Conservation (phyloP, 2,329 filamentous ascomycete species). For the Knoxdaviesia proteae region DNA sequence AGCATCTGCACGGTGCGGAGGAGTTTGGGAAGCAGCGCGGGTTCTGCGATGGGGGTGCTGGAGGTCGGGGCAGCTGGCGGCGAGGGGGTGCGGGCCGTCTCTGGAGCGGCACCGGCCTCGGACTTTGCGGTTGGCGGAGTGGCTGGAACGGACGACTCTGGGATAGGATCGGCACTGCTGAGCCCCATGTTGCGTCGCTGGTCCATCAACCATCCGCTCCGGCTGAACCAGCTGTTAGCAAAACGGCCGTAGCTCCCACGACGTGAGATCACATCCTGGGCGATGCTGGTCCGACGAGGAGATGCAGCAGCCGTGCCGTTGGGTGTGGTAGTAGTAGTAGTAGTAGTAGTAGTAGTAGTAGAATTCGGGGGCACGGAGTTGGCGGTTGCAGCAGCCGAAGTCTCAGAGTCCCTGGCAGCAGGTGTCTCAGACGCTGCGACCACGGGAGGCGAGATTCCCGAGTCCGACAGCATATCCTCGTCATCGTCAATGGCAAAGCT, state of each 20-base stretch:
- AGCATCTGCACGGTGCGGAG: constrained; percentile 67
- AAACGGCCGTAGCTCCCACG: constrained; percentile 77
- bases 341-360: too few species aligned
- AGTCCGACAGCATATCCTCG: too few species aligned
- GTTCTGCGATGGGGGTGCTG: constrained; percentile 6
- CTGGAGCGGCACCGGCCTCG: constrained; percentile 5
- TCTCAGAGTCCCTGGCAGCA: too few species aligned
- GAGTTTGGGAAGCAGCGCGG: constrained; percentile 57
- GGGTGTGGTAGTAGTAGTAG: too few species aligned
- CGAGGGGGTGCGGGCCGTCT: constrained; percentile 9
- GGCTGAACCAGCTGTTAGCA: constrained; percentile 78
- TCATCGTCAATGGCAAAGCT: too few species aligned
- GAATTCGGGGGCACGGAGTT: too few species aligned
- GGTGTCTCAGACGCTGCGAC: too few species aligned
- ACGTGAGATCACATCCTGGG: constrained; percentile 69
- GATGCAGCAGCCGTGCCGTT: too few species aligned
- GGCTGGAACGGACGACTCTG: background rate
- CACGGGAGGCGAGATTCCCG: too few species aligned
- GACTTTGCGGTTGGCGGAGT: constrained; percentile 5
- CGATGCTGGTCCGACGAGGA: constrained; percentile 37
- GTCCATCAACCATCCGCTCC: constrained; percentile 57
- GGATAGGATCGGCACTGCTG: constrained; percentile 18
- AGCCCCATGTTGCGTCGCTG: constrained; percentile 50
- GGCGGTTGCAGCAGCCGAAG: too few species aligned
- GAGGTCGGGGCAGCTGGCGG: background rate